Percentiles rank a stretch among this genome's conserved stretches.
phyloP scores from a whole-genome alignment of 495 filamentous ascomycete genomes.

The Staphylotrichum tortipilum region DNA sequence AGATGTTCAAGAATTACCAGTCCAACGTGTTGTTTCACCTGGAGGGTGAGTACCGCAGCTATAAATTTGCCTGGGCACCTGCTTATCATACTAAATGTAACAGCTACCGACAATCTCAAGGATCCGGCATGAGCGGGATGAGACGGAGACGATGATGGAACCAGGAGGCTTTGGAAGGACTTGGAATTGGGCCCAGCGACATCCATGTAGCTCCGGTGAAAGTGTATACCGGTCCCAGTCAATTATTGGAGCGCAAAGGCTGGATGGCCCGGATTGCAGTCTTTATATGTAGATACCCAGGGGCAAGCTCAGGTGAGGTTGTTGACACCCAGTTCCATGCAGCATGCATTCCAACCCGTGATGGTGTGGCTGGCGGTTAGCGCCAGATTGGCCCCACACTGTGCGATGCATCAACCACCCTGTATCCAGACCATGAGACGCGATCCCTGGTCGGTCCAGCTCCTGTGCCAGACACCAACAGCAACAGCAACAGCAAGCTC shows the following conservation, averaged over 20 bases:
- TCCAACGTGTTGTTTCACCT: conserved; percentile 96
- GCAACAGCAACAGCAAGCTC: neutral
- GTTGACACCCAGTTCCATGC: too few relatives aligned
- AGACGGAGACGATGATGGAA: too few relatives aligned
- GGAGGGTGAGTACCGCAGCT: conserved; percentile 56
- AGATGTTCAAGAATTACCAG: conserved; percentile 99
- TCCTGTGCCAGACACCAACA: neutral
- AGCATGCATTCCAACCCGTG: too few relatives aligned
- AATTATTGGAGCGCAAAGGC: too few relatives aligned
- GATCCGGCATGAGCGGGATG: conserved; percentile 44
- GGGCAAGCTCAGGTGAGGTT: too few relatives aligned
- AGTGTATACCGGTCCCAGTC: too few relatives aligned
- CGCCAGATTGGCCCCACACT: neutral
- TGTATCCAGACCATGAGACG: neutral
- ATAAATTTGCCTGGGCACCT: neutral
- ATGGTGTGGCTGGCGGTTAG: too few relatives aligned
- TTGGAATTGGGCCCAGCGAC: neutral
- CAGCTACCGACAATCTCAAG: conserved; percentile 79
- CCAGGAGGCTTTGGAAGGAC: too few relatives aligned
- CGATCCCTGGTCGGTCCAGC: neutral
- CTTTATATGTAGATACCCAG: too few relatives aligned
- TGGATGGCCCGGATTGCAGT: too few relatives aligned
- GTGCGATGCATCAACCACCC: neutral
- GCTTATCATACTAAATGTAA: neutral
- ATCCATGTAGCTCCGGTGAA: too few relatives aligned